Evolutionary conservation across 208 protist genomes (phyloP), one percentile per base, ranked within the genome.

Genomic region (Herpetomonas samuelpessoai): DNA sequence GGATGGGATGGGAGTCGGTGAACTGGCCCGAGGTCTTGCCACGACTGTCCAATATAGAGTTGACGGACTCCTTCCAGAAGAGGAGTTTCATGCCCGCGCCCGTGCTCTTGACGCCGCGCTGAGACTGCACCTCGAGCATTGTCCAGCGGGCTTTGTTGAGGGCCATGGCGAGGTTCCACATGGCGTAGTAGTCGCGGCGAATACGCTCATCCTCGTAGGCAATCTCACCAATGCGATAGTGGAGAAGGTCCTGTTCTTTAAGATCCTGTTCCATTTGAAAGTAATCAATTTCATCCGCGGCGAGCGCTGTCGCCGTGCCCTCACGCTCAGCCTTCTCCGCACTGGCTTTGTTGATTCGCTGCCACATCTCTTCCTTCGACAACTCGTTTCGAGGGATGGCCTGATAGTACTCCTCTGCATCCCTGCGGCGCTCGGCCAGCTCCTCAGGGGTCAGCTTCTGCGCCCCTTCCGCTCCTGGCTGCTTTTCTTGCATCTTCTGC

Each of bases 81-180:
- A 95, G 74, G 6, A 90, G 65, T 71, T 93, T 92, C 82, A 95
- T 92, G 27, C 84, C 80, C n/a, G 86, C 89, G n/a, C 89, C 89
- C 27, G 89, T 95, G 29, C 79, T 90, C 63, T 91, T 95, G 57
- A 92, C 74, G 38, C 86, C 86, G 19, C 81, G 80, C 74, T 95
- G 84, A 31, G 83, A 79, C 57, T 91, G 80, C 39, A 93, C 86
- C 71, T 95, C 86, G 12, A 95, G 77, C 89, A 93, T 92, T n/a
- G 74, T 81, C 86, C 89, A 95, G 39, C 89, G 83, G 21, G 89
- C 89, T 68, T 86, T 91, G 60, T 95, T 95, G 31, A 95, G 77
- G 12, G 83, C 79, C 81, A 91, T 90, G 46, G 84, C 78, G 3
- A 95, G 57, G 35, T 79, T 79, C 82, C 83, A 93, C 83, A 95